Conservation (phyloP, 257 asterid species). For the Nicotiana paniculata region DNA sequence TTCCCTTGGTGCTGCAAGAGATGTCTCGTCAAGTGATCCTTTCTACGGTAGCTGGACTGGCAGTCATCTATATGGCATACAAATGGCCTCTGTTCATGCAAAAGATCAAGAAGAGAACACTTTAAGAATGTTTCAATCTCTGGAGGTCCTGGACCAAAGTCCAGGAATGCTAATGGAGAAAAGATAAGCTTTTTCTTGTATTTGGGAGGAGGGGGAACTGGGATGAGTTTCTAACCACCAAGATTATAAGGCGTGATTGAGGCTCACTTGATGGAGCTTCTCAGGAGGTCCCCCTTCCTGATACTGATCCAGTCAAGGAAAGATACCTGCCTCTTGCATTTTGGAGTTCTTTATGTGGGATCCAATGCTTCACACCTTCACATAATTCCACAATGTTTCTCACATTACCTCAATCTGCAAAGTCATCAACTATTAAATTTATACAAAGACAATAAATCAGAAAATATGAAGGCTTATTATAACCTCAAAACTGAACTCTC, state of each 20-base stretch:
- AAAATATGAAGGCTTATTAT: neutral
- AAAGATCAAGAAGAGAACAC: neutral
- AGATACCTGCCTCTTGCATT: constrained; percentile 71
- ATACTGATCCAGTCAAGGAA: constrained; percentile 89
- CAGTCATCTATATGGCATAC: constrained; percentile 73
- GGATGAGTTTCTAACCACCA: neutral
- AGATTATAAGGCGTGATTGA: constrained; percentile 58
- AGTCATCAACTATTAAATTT: constrained; percentile 8
- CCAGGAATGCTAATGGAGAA: neutral
- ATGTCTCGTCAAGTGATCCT: constrained; percentile 77
- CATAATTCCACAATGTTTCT: constrained; percentile 19
- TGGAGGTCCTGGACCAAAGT: neutral
- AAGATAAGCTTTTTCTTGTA: neutral
- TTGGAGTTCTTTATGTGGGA: constrained; percentile 93
- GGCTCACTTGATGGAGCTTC: constrained; percentile 99
- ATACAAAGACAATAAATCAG: neutral
- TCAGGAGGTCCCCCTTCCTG: constrained; percentile 98
- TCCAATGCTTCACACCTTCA: constrained; percentile 98
- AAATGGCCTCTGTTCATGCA: constrained; percentile 60
- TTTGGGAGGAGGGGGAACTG: neutral
- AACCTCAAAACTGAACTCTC: neutral
- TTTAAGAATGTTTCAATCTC: neutral
- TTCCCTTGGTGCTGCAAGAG: constrained; percentile 79
- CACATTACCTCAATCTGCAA: constrained; percentile 41
- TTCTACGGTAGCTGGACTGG: constrained; percentile 70